Conservation (phyloP, 2,329 filamentous ascomycete genomes). For the Alternaria sp. region DNA sequence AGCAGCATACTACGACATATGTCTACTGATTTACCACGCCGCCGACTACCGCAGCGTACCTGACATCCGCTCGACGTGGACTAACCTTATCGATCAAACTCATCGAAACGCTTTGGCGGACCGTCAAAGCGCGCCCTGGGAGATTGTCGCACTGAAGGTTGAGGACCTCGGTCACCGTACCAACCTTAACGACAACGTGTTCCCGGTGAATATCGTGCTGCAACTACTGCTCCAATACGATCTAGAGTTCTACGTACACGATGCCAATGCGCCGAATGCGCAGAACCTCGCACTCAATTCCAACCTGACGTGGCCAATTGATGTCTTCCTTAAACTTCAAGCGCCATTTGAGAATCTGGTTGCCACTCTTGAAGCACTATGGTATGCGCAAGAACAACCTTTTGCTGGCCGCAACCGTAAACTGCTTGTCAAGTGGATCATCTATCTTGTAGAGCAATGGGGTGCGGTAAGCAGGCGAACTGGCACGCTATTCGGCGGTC, state of each 20-base stretch:
- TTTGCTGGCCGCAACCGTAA: constrained; percentile 66
- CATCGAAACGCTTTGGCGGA: constrained; percentile 59
- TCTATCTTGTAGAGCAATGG: constrained; percentile 70
- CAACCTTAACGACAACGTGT: constrained; percentile 63
- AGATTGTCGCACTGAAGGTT: constrained; percentile 70
- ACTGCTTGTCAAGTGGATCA: constrained; percentile 67
- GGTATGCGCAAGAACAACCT: constrained; percentile 71
- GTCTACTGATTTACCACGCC: constrained; percentile 87
- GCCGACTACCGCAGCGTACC: constrained; percentile 90
- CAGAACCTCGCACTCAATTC: constrained; percentile 30
- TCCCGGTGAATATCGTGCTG: constrained; percentile 59
- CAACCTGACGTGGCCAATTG: constrained; percentile 66
- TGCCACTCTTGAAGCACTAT: constrained; percentile 69
- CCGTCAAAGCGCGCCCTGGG: constrained; percentile 68
- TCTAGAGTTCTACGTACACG: constrained; percentile 62
- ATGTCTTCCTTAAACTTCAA: constrained; percentile 70
- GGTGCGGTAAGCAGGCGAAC: constrained; percentile 64
- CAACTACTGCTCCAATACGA: constrained; percentile 50
- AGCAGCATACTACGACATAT: constrained; percentile 92
- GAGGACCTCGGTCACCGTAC: constrained; percentile 65
- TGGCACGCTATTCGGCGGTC: constrained; percentile 66
- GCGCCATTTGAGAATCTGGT: constrained; percentile 69
- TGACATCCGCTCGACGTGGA: constrained; percentile 86
- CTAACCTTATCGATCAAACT: constrained; percentile 76
- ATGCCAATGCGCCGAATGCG: constrained; percentile 24